Evolutionary conservation across 2,329 filamentous ascomycete species (phyloP).

Genomic region (Ampelomyces quisqualis): DNA sequence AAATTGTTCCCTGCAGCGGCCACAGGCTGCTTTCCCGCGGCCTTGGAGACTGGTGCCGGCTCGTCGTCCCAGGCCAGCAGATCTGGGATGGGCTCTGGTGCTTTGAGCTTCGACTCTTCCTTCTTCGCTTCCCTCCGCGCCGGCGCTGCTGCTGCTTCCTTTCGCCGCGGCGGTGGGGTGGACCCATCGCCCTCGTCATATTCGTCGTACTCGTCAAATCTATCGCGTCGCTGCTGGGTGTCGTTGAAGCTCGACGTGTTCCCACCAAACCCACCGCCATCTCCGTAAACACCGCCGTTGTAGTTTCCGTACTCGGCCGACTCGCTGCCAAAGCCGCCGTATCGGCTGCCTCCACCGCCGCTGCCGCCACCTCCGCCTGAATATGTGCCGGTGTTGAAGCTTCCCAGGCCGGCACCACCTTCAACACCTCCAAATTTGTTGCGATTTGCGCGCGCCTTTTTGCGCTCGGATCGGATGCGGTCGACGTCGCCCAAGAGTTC

Average conservation of each 20-base stretch:
- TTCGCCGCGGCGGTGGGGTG: conserved; percentile 55
- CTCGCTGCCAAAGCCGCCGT: conserved; percentile 83
- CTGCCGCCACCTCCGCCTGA: conserved; percentile 62
- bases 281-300: conserved; percentile 81
- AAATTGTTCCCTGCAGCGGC: conserved; percentile 46
- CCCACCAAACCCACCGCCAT: conserved; percentile 90
- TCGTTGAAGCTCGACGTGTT: conserved; percentile 67
- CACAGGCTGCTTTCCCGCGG: conserved; percentile 47
- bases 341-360: conserved; percentile 57
- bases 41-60: conserved; percentile 52
- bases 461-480: conserved; percentile 69
- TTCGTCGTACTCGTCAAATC: conserved; percentile 97
- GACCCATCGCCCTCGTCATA: conserved; percentile 73
- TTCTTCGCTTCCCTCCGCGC: conserved; percentile 57
- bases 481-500: conserved; percentile 94
- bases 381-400: conserved; percentile 56
- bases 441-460: conserved; percentile 86
- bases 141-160: conserved; percentile 45
- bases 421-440: conserved; percentile 96
- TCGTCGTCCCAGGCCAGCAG: conserved; percentile 89
- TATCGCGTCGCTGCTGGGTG: conserved; percentile 63
- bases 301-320: conserved; percentile 63
- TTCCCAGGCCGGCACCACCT: conserved; percentile 66
- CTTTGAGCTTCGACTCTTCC: conserved; percentile 71
- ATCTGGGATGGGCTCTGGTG: conserved; percentile 75